Evolutionary conservation across 2,329 filamentous ascomycete species (phyloP).

Genomic region (Hypoxylon sp.): DNA sequence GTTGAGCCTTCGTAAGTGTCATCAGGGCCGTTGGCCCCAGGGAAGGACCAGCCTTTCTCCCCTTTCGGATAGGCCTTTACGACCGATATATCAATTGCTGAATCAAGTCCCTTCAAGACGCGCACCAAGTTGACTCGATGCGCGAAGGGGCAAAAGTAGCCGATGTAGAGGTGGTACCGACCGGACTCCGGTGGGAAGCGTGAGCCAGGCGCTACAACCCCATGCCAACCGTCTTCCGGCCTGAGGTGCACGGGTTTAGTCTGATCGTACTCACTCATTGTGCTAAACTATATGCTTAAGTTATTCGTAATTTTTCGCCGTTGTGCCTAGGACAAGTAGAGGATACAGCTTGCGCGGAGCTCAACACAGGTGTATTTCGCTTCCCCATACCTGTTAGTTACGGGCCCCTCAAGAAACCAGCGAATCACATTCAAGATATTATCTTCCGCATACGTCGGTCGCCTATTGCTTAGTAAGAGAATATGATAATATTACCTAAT

Average conservation of each 20-base stretch:
- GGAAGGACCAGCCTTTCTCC: conserved; percentile 72
- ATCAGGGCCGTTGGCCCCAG: conserved; percentile 55
- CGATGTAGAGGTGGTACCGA: conserved; percentile 53
- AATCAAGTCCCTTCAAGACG: conserved; percentile 68
- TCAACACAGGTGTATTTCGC: not conserved
- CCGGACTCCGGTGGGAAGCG: conserved; percentile 45
- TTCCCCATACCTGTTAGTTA: not conserved
- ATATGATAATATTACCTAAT: not conserved
- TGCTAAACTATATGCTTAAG: not conserved
- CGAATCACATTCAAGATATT: conserved; percentile 2
- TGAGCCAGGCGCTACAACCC: conserved; percentile 41
- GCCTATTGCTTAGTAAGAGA: not conserved
- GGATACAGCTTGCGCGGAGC: conserved; percentile 5
- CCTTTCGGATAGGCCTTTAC: conserved; percentile 77
- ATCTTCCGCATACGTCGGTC: not conserved
- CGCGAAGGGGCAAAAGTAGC: conserved; percentile 75
- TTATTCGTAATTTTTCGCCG: not conserved
- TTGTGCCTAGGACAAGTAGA: not conserved
- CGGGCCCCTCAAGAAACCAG: not conserved
- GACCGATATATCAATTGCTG: conserved; percentile 67
- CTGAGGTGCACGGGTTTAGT: conserved; percentile 42
- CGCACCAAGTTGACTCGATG: conserved; percentile 71
- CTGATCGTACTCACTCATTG: conserved; percentile 33
- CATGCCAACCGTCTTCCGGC: conserved; percentile 48
- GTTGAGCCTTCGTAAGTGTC: conserved; percentile 71